These are phyloP conservation scores for Didymellaceae sp. DNA, from an alignment of 2,329 filamentous ascomycete species.

Conservation along the genomic window DNA sequence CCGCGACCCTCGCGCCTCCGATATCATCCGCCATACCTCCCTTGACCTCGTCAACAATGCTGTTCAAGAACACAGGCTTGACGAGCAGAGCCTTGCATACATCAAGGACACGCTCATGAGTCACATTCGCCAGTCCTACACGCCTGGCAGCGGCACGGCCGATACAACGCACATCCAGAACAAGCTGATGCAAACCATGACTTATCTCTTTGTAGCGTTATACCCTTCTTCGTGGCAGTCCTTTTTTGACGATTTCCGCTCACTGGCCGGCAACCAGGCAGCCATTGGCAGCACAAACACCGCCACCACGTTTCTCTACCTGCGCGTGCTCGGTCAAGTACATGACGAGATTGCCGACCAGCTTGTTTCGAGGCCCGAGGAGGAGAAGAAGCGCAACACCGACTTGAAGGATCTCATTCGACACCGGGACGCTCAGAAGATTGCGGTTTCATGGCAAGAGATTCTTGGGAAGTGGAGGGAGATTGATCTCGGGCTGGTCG, in stretches of 20 bases:
- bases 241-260: conserved; percentile 90
- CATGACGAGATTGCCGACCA: conserved; percentile 98
- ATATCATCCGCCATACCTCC: conserved; percentile 86
- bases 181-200: conserved; percentile 95
- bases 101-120: conserved; percentile 82
- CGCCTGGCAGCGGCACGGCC: conserved; percentile 62
- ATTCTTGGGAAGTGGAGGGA: conserved; percentile 79
- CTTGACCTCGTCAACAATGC: conserved; percentile 94
- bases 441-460: conserved; percentile 89
- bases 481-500: conserved; percentile 72
- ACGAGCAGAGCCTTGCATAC: conserved; percentile 72
- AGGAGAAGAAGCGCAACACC: conserved; percentile 83
- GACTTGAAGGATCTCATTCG: conserved; percentile 91
- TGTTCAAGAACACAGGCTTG: conserved; percentile 78
- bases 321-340: conserved; percentile 85
- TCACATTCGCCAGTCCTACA: conserved; percentile 81
- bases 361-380: conserved; percentile 76
- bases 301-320: conserved; percentile 80
- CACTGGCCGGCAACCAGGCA: conserved; percentile 71
- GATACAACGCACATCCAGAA: conserved; percentile 87
- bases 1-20: conserved; percentile 74
- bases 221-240: conserved; percentile 86
- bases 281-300: conserved; percentile 68
- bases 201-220: conserved; percentile 86
- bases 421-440: conserved; percentile 84